These are phyloP conservation scores for Perilla frutescens DNA, from an alignment of 257 asterid species.

Conservation along the genomic window DNA sequence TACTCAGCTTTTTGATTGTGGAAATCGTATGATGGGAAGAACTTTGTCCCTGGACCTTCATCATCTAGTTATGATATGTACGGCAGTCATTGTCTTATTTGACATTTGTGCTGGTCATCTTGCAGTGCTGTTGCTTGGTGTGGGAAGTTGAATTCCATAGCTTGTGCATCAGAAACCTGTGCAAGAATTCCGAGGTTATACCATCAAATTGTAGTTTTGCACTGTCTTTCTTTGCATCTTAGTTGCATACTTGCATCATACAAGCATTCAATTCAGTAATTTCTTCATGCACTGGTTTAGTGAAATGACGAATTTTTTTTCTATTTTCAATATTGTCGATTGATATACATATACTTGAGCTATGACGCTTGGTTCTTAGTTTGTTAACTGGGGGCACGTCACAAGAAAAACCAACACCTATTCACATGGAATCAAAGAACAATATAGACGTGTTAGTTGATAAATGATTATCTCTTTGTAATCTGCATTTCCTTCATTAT, in stretches of 20 bases:
- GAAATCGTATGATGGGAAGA: slow-evolving; percentile 18
- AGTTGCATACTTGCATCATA: slow-evolving; percentile 7
- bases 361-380: not conserved
- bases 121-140: slow-evolving; percentile 99
- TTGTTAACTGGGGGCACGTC: not conserved
- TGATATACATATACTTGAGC: not conserved
- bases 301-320: not conserved
- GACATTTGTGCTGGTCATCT: slow-evolving; percentile 18
- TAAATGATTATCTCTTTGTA: slow-evolving; percentile 8
- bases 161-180: slow-evolving; percentile 99
- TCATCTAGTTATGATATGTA: not conserved
- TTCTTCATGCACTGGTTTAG: not conserved
- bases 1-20: no score
- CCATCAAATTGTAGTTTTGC: slow-evolving; percentile 7
- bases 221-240: not conserved
- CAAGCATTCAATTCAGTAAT: not conserved
- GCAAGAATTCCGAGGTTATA: slow-evolving; percentile 96
- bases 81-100: not conserved
- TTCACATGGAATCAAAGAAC: not conserved
- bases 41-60: not conserved
- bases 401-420: not conserved
- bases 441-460: not conserved
- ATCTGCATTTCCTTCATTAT: not conserved
- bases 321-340: not conserved
- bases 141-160: slow-evolving; percentile 91